These are phyloP conservation scores for Backusella circina DNA, from an alignment of 192 early-diverging fungal species.

Conservation along the genomic window DNA sequence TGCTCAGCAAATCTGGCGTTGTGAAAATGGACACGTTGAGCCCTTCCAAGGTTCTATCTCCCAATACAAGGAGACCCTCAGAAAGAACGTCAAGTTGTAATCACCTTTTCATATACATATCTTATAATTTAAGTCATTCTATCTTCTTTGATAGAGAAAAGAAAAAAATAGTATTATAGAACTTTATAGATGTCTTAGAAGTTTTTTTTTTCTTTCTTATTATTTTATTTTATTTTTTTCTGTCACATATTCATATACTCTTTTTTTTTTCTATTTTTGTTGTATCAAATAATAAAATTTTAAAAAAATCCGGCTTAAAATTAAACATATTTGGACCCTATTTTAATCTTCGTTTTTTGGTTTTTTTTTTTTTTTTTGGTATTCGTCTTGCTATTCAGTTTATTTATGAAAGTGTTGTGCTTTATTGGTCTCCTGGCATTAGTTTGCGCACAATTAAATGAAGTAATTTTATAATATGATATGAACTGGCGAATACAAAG, in stretches of 20 bases:
- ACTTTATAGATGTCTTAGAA: background rate
- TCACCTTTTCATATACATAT: background rate
- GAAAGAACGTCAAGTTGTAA: conserved; percentile 72
- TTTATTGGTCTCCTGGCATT: background rate
- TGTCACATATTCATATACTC: background rate
- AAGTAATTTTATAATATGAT: background rate
- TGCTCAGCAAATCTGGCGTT: conserved; percentile 91
- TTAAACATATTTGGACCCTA: background rate
- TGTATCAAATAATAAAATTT: background rate
- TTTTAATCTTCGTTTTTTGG: background rate
- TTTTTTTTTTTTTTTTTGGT: background rate
- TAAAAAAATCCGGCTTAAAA: background rate
- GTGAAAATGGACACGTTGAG: conserved; percentile 75
- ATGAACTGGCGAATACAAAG: background rate
- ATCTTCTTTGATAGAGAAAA: background rate
- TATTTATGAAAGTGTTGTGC: background rate
- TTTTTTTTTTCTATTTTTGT: background rate
- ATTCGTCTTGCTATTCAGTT: background rate
- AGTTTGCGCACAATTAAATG: background rate
- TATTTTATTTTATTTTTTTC: background rate
- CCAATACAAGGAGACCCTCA: conserved; percentile 88
- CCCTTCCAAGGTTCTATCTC: conserved; percentile 81
- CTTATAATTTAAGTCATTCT: background rate
- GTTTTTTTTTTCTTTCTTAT: background rate
- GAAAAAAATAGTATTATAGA: background rate